Conservation (phyloP, 768 basidiomycete species). For the Coprinellus aureogranulatus region DNA sequence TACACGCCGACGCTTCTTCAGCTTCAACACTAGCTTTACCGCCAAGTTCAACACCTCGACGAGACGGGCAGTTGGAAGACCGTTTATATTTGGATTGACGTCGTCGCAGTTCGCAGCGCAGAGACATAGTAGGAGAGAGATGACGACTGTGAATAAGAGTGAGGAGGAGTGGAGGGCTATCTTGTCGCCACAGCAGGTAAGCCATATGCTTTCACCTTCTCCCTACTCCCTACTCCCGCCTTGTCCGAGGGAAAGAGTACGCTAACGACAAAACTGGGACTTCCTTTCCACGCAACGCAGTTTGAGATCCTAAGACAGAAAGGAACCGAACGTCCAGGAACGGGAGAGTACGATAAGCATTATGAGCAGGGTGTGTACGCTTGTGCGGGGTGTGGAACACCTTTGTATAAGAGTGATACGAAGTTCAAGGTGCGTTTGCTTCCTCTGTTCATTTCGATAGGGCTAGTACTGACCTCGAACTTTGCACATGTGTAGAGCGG, state of each 20-base stretch:
- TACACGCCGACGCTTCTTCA: no score
- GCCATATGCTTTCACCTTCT: no score
- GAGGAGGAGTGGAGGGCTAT: slow-evolving; percentile 84
- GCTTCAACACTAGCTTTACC: no score
- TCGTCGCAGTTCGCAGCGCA: not conserved
- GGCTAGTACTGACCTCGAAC: not conserved
- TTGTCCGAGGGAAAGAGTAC: no score
- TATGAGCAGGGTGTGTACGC: slow-evolving; percentile 64
- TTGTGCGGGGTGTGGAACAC: slow-evolving; percentile 78
- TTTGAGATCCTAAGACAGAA: slow-evolving; percentile 84
- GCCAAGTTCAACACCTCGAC: no score
- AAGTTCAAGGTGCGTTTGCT: slow-evolving; percentile 70
- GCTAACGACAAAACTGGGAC: no score
- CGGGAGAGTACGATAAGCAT: slow-evolving; percentile 78
- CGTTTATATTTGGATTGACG: no score
- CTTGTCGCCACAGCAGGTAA: slow-evolving; percentile 77
- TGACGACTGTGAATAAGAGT: slow-evolving; percentile 43
- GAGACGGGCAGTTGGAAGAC: no score
- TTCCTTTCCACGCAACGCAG: no score
- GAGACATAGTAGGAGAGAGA: slow-evolving; percentile 17
- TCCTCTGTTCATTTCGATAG: not conserved
- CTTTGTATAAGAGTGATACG: slow-evolving; percentile 83
- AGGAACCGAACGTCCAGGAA: slow-evolving; percentile 78
- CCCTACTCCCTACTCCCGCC: no score
- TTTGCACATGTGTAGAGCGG: slow-evolving; percentile 52